These are phyloP conservation scores for Exobasidium cylindrosporum DNA, from an alignment of 1,284 basidiomycete genomes.

Conservation along the genomic window DNA sequence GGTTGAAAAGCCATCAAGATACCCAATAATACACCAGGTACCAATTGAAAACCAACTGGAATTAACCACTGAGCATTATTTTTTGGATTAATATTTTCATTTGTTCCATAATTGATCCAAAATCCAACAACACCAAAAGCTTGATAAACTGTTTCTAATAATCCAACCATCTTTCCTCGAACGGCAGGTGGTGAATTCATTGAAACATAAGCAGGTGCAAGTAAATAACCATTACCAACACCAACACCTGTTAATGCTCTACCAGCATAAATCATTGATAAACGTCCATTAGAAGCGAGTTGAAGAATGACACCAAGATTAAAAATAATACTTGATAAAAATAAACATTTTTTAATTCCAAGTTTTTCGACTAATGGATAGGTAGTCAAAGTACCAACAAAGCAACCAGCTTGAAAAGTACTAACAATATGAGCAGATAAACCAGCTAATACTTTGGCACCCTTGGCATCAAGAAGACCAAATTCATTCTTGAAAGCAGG, in stretches of 20 bases:
- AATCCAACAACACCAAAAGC: constrained; percentile 41
- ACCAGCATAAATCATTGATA: constrained; percentile 50
- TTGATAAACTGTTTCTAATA: constrained; percentile 60
- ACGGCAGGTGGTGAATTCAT: constrained; percentile 58
- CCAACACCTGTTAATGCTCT: constrained; percentile 56
- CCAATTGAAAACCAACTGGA: constrained; percentile 61
- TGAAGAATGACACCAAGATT: constrained; percentile 38
- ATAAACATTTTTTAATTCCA: constrained; percentile 32
- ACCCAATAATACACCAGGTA: constrained; percentile 58
- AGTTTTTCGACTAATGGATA: constrained; percentile 24
- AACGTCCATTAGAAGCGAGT: constrained; percentile 23
- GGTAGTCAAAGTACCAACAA: constrained; percentile 32
- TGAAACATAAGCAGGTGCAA: constrained; percentile 55
- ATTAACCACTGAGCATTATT: constrained; percentile 58
- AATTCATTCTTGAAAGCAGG: constrained; percentile 59
- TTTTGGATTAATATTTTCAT: constrained; percentile 55
- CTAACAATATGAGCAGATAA: constrained; percentile 53
- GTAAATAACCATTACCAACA: constrained; percentile 52
- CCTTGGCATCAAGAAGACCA: constrained; percentile 49
- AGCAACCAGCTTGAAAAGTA: constrained; percentile 59
- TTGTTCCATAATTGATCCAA: constrained; percentile 58
- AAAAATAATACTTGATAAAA: constrained; percentile 32
- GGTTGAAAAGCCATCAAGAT: constrained; percentile 58
- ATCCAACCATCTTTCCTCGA: constrained; percentile 60
- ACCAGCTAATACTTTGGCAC: background rate